These are phyloP conservation scores for Yamadazyma jaroonii DNA, from an alignment of 1,139 yeast species.

Conservation along the genomic window DNA sequence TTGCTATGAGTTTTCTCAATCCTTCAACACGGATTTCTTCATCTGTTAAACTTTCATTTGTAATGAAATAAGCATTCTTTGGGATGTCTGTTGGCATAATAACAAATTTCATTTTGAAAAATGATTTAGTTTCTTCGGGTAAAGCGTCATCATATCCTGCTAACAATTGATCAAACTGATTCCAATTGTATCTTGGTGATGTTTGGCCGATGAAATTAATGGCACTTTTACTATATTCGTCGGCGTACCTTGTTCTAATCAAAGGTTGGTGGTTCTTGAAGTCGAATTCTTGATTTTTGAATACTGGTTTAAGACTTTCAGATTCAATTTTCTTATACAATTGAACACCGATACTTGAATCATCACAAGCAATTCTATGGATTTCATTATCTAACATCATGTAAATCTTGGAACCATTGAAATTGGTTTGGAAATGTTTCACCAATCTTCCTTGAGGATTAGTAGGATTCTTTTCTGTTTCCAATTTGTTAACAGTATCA, in stretches of 20 bases:
- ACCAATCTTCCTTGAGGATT: constrained; percentile 44
- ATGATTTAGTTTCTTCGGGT: constrained; percentile 54
- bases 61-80: constrained; percentile 47
- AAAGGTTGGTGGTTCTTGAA: constrained; percentile 44
- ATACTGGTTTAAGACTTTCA: constrained; percentile 10
- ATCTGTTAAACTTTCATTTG: constrained; percentile 63
- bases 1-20: constrained; percentile 63
- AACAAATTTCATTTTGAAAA: constrained; percentile 75
- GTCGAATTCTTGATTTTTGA: constrained; percentile 22
- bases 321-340: constrained; percentile 45
- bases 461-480: constrained; percentile 57
- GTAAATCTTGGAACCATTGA: constrained; percentile 61
- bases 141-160: constrained; percentile 85
- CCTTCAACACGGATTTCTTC: constrained; percentile 93
- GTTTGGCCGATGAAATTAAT: constrained; percentile 54
- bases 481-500: constrained; percentile 60
- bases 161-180: constrained; percentile 79
- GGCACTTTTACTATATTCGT: constrained; percentile 56
- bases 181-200: constrained; percentile 76
- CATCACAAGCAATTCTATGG: constrained; percentile 76
- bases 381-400: constrained; percentile 79
- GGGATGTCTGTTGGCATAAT: constrained; percentile 74
- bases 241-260: constrained; percentile 78
- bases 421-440: constrained; percentile 40
- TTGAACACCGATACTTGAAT: constrained; percentile 73